Evolutionary conservation across 1,139 yeast genomes (phyloP).

Genomic region (Nematodospora anomalae): DNA sequence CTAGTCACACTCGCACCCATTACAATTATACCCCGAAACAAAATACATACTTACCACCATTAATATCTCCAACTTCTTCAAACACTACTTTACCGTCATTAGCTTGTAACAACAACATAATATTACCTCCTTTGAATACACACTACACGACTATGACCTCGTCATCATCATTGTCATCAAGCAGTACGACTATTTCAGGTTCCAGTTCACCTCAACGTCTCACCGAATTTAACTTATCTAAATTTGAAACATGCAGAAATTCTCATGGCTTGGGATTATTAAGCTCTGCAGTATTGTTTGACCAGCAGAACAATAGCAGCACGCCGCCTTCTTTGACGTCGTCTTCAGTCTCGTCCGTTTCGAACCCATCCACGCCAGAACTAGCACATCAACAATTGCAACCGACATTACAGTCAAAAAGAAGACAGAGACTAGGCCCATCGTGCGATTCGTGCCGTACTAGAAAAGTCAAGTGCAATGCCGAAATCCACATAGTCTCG

Average conservation of each 20-base stretch:
- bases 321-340: slow-evolving; percentile 18
- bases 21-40: slow-evolving; percentile 9
- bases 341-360: slow-evolving; percentile 12
- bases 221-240: slow-evolving; percentile 15
- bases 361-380: slow-evolving; percentile 17
- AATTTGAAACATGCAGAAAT: slow-evolving; percentile 13
- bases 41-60: slow-evolving; percentile 12
- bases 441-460: slow-evolving; percentile 71
- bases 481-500: slow-evolving; percentile 46
- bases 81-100: slow-evolving; percentile 7
- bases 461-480: slow-evolving; percentile 76
- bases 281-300: slow-evolving; percentile 15
- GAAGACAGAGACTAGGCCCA: slow-evolving; percentile 71
- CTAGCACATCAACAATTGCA: slow-evolving; percentile 5
- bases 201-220: slow-evolving; percentile 7
- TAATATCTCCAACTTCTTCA: slow-evolving; percentile 9
- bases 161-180: slow-evolving; percentile 4
- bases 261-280: slow-evolving; percentile 17
- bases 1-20: slow-evolving; percentile 13
- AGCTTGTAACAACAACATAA: slow-evolving; percentile 5
- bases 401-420: slow-evolving; percentile 20
- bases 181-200: slow-evolving; percentile 1
- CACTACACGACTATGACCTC: slow-evolving; percentile 2
- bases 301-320: slow-evolving; percentile 9
- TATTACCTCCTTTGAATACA: slow-evolving; percentile 12